Conservation (phyloP, 2,329 filamentous ascomycete genomes). For the Colletotrichum cereale region DNA sequence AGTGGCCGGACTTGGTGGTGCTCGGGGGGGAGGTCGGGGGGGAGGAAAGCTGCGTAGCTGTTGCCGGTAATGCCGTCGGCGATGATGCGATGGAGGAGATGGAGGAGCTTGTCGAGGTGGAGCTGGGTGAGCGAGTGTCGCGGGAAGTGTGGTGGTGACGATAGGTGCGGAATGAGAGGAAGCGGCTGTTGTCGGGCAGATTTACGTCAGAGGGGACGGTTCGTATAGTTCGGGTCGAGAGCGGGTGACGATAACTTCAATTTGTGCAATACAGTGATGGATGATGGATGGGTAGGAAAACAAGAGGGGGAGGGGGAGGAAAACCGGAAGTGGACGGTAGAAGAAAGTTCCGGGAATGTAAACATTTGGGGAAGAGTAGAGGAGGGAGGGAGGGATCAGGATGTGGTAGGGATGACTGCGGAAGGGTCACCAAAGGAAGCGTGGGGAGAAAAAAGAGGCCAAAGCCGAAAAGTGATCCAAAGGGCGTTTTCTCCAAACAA, state of each 20-base stretch:
- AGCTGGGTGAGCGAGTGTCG: neutral
- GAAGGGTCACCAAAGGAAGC: neutral
- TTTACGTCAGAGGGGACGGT: constrained; percentile 33
- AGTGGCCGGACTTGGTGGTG: constrained; percentile 31
- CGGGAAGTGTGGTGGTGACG: constrained; percentile 20
- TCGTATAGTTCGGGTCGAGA: neutral
- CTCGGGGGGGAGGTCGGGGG: constrained; percentile 17
- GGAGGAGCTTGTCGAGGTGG: constrained; percentile 21
- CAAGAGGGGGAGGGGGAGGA: neutral
- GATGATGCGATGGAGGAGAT: constrained; percentile 5
- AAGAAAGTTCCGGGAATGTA: constrained; percentile 16
- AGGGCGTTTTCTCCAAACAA: neutral
- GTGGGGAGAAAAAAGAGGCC: neutral
- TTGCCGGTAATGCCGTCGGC: neutral
- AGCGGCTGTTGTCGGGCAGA: constrained; percentile 25
- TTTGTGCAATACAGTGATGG: neutral
- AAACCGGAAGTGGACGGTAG: neutral
- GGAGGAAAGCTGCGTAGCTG: constrained; percentile 1
- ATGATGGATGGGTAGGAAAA: neutral
- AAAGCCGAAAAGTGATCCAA: constrained; percentile 3
- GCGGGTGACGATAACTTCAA: neutral
- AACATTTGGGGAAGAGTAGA: constrained; percentile 12
- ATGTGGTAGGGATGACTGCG: constrained; percentile 11
- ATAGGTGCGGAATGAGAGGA: constrained; percentile 31
- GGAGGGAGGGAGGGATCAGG: constrained; percentile 4